Evolutionary conservation across 2,329 filamentous ascomycete species (phyloP).

Genomic region (Chrysoporthe cubensis): DNA sequence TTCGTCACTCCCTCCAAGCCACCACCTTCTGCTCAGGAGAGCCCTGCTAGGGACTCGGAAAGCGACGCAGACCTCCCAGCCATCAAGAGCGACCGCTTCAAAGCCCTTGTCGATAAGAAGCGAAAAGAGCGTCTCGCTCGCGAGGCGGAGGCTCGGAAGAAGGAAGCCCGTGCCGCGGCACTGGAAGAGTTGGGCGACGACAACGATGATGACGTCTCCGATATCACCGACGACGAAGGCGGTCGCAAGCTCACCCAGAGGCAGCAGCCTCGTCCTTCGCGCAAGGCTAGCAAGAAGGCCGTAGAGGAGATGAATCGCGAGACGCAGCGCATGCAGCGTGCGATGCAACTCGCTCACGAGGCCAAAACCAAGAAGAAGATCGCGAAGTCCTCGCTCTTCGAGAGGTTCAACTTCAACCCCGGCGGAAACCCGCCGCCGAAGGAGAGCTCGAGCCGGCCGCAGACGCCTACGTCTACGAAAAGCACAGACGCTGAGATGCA

Average conservation of each 20-base stretch:
- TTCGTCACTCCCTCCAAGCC: slow-evolving; percentile 58
- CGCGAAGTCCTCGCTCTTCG: slow-evolving; percentile 79
- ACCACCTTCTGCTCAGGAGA: slow-evolving; percentile 35
- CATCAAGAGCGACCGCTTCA: slow-evolving; percentile 63
- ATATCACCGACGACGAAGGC: slow-evolving; percentile 64
- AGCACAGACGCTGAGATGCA: slow-evolving; percentile 57
- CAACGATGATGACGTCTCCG: slow-evolving; percentile 53
- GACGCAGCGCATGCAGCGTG: slow-evolving; percentile 87
- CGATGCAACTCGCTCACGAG: slow-evolving; percentile 89
- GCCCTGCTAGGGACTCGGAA: slow-evolving; percentile 40
- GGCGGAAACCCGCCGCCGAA: slow-evolving; percentile 37
- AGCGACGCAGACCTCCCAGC: slow-evolving; percentile 54
- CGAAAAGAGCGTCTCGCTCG: slow-evolving; percentile 70
- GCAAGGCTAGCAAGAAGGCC: slow-evolving; percentile 93
- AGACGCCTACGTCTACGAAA: slow-evolving; percentile 48
- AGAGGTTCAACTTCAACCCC: slow-evolving; percentile 76
- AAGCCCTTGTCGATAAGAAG: slow-evolving; percentile 74
- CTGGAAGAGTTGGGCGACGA: slow-evolving; percentile 46
- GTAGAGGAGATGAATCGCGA: slow-evolving; percentile 94
- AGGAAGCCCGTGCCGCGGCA: slow-evolving; percentile 47
- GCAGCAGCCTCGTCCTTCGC: slow-evolving; percentile 67
- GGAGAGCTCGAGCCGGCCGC: slow-evolving; percentile 59
- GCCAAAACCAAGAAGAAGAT: slow-evolving; percentile 92
- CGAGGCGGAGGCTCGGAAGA: slow-evolving; percentile 61
- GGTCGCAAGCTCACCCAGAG: slow-evolving; percentile 71